phyloP scores from a whole-genome alignment of 495 filamentous ascomycete genomes.

The Neurospora sp. region DNA sequence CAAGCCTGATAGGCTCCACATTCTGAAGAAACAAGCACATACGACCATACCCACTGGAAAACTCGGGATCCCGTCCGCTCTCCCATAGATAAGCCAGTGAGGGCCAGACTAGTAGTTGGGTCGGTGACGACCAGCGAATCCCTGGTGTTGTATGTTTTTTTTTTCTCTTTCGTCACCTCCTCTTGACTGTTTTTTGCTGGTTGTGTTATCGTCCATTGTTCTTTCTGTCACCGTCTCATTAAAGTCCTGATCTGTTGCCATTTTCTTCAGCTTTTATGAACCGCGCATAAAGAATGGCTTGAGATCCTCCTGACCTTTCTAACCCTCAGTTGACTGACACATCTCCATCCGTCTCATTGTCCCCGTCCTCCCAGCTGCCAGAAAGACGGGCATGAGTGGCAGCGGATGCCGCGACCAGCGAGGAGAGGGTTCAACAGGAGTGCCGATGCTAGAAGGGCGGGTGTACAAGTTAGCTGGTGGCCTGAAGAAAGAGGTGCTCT shows the following conservation, averaged over 20 bases:
- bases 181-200: background rate
- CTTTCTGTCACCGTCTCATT: no score
- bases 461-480: background rate
- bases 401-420: background rate
- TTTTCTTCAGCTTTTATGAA: no score
- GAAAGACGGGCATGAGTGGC: background rate
- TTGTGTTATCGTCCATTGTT: no score
- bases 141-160: slow-evolving; percentile 35
- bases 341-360: background rate
- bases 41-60: slow-evolving; percentile 37
- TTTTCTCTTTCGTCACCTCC: background rate
- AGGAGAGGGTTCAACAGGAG: background rate
- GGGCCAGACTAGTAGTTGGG: slow-evolving; percentile 35
- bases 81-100: slow-evolving; percentile 32
- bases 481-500: no score
- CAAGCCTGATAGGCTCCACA: background rate
- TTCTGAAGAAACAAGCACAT: slow-evolving; percentile 8
- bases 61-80: slow-evolving; percentile 43
- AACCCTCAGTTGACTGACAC: background rate
- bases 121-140: slow-evolving; percentile 32
- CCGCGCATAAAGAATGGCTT: no score
- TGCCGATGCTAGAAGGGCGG: background rate
- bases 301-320: no score
- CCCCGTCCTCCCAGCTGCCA: background rate
- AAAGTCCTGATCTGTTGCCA: no score